phyloP scores from a whole-genome alignment of 2,329 filamentous ascomycete genomes.

The Pseudogymnoascus pannorum region DNA sequence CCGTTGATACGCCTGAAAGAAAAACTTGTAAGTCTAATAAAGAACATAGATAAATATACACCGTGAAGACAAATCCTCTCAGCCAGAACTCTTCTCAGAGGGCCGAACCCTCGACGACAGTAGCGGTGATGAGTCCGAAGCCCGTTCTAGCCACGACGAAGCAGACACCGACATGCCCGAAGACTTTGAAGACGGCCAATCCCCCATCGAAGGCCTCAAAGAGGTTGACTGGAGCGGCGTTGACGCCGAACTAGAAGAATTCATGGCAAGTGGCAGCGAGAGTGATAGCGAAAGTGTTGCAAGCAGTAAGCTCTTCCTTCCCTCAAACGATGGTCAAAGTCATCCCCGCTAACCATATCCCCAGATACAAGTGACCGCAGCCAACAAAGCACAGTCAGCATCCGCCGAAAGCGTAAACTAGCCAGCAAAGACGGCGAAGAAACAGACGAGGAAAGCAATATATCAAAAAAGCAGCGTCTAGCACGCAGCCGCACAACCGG shows the following conservation, averaged over 20 bases:
- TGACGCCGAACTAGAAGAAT: slow-evolving; percentile 69
- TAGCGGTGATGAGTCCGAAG: slow-evolving; percentile 26
- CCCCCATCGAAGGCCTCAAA: slow-evolving; percentile 49
- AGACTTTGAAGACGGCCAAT: slow-evolving; percentile 42
- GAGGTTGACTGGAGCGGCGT: slow-evolving; percentile 55
- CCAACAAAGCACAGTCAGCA: slow-evolving; percentile 11
- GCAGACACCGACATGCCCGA: slow-evolving; percentile 42
- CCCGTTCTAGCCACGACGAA: slow-evolving; percentile 28
- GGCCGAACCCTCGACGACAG: slow-evolving; percentile 24
- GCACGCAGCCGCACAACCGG: slow-evolving; percentile 40
- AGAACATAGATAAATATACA: slow-evolving; percentile 14
- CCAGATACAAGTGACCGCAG: slow-evolving; percentile 13
- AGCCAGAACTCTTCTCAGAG: neutral
- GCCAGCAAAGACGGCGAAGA: slow-evolving; percentile 39
- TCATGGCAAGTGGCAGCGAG: slow-evolving; percentile 53
- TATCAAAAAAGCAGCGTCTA: slow-evolving; percentile 46
- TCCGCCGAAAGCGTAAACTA: slow-evolving; percentile 19
- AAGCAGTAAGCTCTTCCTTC: slow-evolving; percentile 3
- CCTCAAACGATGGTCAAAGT: neutral
- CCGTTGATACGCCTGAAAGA: neutral
- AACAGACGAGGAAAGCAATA: slow-evolving; percentile 40
- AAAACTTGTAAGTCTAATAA: neutral
- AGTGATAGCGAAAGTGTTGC: slow-evolving; percentile 23
- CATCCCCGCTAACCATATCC: neutral
- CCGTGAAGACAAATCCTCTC: slow-evolving; percentile 36